Conservation (phyloP, 495 filamentous ascomycete species). For the Aspergillus saccharolyticus region DNA sequence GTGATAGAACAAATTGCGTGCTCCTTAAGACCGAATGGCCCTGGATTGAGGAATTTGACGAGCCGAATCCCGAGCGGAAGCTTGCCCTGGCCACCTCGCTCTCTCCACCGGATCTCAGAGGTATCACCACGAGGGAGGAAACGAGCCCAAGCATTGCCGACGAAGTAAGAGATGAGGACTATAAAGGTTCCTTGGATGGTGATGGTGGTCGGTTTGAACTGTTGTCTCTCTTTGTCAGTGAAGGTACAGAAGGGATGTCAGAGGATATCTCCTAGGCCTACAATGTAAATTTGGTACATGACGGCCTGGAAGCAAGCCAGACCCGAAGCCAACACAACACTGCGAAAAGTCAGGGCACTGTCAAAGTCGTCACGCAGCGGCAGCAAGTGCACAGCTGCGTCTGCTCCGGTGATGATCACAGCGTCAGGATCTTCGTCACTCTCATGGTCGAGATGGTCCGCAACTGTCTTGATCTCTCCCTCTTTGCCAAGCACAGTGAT, state of each 20-base stretch:
- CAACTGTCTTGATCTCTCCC: neutral
- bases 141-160: conserved; percentile 36
- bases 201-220: conserved; percentile 31
- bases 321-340: conserved; percentile 37
- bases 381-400: conserved; percentile 31
- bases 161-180: conserved; percentile 34
- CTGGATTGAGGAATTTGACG: conserved; percentile 28
- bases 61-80: conserved; percentile 15
- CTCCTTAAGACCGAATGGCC: conserved; percentile 30
- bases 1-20: conserved; percentile 29
- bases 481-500: neutral
- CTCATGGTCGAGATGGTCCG: conserved; percentile 11
- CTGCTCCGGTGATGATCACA: conserved; percentile 27
- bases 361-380: conserved; percentile 44
- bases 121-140: conserved; percentile 39
- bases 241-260: neutral
- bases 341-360: conserved; percentile 41
- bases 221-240: neutral
- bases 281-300: conserved; percentile 45
- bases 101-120: conserved; percentile 26
- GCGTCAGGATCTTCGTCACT: conserved; percentile 7
- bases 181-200: conserved; percentile 33
- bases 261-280: conserved; percentile 11
- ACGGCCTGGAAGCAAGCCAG: conserved; percentile 45
- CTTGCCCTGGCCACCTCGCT: conserved; percentile 20